Conservation (phyloP, 2,329 filamentous ascomycete species). For the Salinomyces thailandicus region DNA sequence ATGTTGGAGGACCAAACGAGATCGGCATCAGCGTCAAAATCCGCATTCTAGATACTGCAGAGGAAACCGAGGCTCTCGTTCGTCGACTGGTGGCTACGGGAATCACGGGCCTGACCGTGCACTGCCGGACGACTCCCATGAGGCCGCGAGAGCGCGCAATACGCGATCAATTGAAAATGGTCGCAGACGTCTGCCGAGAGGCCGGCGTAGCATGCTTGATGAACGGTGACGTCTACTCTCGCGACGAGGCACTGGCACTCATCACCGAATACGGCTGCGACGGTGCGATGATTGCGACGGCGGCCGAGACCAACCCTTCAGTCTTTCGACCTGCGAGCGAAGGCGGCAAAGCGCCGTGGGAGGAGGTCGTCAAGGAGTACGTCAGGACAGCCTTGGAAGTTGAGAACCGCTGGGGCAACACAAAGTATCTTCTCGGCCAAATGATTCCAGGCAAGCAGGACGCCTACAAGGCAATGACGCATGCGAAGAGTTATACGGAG, state of each 20-base stretch:
- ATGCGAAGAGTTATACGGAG: conserved; percentile 60
- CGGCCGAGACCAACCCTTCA: conserved; percentile 82
- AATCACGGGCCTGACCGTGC: conserved; percentile 83
- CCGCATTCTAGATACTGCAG: conserved; percentile 66
- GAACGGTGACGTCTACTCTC: conserved; percentile 80
- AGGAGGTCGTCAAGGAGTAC: conserved; percentile 66
- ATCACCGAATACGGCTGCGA: conserved; percentile 75
- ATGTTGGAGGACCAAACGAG: conserved; percentile 65
- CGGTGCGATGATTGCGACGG: conserved; percentile 92
- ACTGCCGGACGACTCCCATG: conserved; percentile 96
- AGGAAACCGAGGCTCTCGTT: conserved; percentile 68
- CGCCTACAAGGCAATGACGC: conserved; percentile 51
- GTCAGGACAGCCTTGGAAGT: conserved; percentile 61
- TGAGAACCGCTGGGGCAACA: conserved; percentile 83
- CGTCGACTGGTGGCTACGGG: conserved; percentile 70
- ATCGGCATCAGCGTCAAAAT: conserved; percentile 98
- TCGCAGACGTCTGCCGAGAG: conserved; percentile 67
- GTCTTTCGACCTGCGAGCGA: conserved; percentile 63
- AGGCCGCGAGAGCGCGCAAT: conserved; percentile 80
- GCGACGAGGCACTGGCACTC: conserved; percentile 61
- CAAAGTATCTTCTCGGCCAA: conserved; percentile 79
- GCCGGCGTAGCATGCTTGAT: conserved; percentile 86
- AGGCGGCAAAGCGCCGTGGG: conserved; percentile 64
- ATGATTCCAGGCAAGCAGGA: conserved; percentile 71
- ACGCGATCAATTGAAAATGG: conserved; percentile 70